Evolutionary conservation across 2,329 filamentous ascomycete species (phyloP).

Genomic region (Colletotrichum eremochloae): DNA sequence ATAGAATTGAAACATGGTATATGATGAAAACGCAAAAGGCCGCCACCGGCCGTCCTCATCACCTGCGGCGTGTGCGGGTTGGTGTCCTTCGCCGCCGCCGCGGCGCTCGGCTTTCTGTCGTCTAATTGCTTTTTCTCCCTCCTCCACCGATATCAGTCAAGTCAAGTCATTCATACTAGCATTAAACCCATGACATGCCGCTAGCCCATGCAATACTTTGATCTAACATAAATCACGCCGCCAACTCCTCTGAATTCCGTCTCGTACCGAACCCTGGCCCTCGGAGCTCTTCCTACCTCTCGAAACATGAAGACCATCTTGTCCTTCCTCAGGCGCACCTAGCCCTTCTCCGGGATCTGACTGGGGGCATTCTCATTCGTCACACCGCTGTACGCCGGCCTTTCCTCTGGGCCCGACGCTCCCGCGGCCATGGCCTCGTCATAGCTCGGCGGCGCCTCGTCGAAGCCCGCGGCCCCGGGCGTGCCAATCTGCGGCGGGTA

Average conservation of each 20-base stretch:
- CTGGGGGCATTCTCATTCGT: constrained; percentile 72
- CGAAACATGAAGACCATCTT: background rate
- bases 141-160: background rate
- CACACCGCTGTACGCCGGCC: constrained; percentile 77
- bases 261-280: background rate
- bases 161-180: background rate
- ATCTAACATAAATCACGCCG: background rate
- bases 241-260: background rate
- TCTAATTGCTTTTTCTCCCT: background rate
- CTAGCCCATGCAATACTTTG: background rate
- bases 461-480: constrained; percentile 60
- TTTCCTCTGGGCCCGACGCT: constrained; percentile 76
- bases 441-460: constrained; percentile 93
- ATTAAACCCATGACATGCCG: background rate
- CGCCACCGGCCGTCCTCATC: background rate
- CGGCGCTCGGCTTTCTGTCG: background rate
- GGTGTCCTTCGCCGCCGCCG: too few relatives aligned
- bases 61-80: too few relatives aligned
- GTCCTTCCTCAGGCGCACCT: background rate
- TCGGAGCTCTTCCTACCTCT: background rate
- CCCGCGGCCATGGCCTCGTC: constrained; percentile 91
- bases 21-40: background rate
- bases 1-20: background rate
- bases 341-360: constrained; percentile 59
- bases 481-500: constrained; percentile 71